A percentile compares a stretch with the other conserved stretches of the same genome.
Evolutionary conservation across 2,329 filamentous ascomycete genomes (phyloP).

Genomic region (Neonectria magnoliae): DNA sequence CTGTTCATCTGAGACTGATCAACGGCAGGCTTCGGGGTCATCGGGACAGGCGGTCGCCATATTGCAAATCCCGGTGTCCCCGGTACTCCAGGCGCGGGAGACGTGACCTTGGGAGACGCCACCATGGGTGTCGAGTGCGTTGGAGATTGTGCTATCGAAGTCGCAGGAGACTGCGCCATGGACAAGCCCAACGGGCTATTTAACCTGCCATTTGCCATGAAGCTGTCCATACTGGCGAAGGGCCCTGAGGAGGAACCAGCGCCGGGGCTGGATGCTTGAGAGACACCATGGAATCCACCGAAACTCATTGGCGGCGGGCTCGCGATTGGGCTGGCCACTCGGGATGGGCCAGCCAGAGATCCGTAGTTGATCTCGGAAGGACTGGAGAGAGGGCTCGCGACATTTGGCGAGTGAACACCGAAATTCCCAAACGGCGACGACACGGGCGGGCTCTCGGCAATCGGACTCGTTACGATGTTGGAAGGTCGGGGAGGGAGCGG

Average conservation of each 20-base stretch:
- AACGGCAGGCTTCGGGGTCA: slow-evolving; percentile 36
- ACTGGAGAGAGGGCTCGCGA: slow-evolving; percentile 47
- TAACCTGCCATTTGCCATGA: slow-evolving; percentile 45
- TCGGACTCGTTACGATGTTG: slow-evolving; percentile 41
- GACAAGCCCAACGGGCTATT: slow-evolving; percentile 40
- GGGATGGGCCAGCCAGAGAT: slow-evolving; percentile 42
- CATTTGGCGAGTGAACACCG: slow-evolving; percentile 41
- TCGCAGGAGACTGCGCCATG: slow-evolving; percentile 28
- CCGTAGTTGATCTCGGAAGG: slow-evolving; percentile 48
- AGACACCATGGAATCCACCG: slow-evolving; percentile 46
- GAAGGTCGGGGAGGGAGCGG: slow-evolving; percentile 50
- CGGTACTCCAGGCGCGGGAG: slow-evolving; percentile 35
- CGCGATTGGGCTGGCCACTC: slow-evolving; percentile 47
- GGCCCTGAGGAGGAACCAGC: slow-evolving; percentile 40
- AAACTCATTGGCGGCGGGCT: slow-evolving; percentile 46
- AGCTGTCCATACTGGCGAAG: slow-evolving; percentile 48
- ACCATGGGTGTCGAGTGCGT: slow-evolving; percentile 39
- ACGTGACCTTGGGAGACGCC: slow-evolving; percentile 33
- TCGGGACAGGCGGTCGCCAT: slow-evolving; percentile 49
- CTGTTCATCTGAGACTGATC: slow-evolving; percentile 36
- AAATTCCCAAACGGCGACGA: slow-evolving; percentile 48
- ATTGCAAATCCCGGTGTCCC: slow-evolving; percentile 52
- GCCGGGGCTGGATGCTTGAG: slow-evolving; percentile 43
- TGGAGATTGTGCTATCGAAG: slow-evolving; percentile 36
- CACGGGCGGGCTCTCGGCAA: slow-evolving; percentile 37